Evolutionary conservation across 202 grass and related monocot species (phyloP), one percentile per base, ranked within the genome.

Genomic region (Bolboschoenoplectus hybrid): DNA sequence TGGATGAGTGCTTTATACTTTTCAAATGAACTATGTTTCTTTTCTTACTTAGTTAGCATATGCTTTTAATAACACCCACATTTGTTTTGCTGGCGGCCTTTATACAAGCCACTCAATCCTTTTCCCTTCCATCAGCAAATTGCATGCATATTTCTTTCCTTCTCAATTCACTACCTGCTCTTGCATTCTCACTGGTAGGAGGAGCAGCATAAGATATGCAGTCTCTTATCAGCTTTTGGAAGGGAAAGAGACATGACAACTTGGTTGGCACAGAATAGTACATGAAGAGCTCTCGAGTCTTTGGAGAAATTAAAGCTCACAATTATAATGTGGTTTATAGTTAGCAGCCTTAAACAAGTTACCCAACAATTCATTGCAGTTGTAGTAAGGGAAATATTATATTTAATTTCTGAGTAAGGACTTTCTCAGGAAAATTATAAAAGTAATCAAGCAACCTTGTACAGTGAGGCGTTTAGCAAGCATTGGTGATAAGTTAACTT

Each of bases 401-500:
- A 55, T 80, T 7, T 2, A 80, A n/a, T 60, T 80, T 61, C 53
- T 40, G 7, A 11, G 74, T 16, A 5, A 60, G 7, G 19, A 17
- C 49, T 77, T 55, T 36, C 5, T 71, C 32, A 16, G 50, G 20
- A 58, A 41, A 79, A 58, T 9, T 58, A 58, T 60, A 77, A 16
- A 35, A 81, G 41, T 50, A 70, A 89, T 52, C 75, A 45, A n/a
- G n/a, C 39, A 89, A 94, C 93, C 87, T 94, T 94, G 93, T 82
- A 98, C 64, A 46, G 96, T 98, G 83, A 98, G 80, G 65, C 93
- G 87, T 55, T 86, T 89, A 32, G 90, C 87, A 82, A 98, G 40
- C 65, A 98, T 83, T 19, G 87, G 60, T 64, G 89, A 87, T 44
- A 94, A 80, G 66, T 92, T 95, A 87, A 92, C 89, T 90, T 98